Evolutionary conservation across 1,284 basidiomycete genomes (phyloP).

Genomic region (Trichosporon asahii): DNA sequence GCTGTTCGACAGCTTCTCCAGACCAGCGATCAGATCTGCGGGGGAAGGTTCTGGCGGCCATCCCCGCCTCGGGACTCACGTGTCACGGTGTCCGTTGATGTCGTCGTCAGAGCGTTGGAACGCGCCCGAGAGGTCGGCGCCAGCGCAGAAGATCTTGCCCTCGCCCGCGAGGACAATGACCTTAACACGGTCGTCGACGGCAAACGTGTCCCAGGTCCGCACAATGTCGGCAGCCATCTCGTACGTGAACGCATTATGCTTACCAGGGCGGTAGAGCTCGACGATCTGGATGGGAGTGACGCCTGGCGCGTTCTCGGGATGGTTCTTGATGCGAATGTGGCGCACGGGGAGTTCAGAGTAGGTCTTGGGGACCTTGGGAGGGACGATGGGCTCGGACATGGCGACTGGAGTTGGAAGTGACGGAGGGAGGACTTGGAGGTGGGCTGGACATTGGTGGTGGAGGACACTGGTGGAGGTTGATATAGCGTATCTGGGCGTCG

Average conservation of each 20-base stretch:
- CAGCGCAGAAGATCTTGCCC: constrained; percentile 26
- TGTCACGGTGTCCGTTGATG: constrained; percentile 22
- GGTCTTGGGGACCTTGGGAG: not conserved
- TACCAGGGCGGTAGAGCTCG: constrained; percentile 23
- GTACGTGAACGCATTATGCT: constrained; percentile 24
- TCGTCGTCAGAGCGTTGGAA: constrained; percentile 16
- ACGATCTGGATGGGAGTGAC: constrained; percentile 27
- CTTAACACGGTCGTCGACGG: constrained; percentile 25
- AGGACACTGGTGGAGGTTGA: not conserved
- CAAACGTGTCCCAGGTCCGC: constrained; percentile 15
- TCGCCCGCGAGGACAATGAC: constrained; percentile 20
- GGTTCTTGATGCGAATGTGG: constrained; percentile 19
- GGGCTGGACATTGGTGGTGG: not conserved
- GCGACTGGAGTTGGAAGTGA: not conserved
- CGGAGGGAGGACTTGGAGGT: not conserved
- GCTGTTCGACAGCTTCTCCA: not conserved
- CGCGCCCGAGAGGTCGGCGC: constrained; percentile 21
- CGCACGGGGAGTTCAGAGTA: constrained; percentile 14
- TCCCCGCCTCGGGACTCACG: constrained; percentile 4
- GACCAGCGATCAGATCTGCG: not conserved
- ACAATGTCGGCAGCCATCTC: constrained; percentile 22
- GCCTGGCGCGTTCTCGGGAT: constrained; percentile 19
- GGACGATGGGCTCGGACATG: not conserved
- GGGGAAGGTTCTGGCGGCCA: not conserved
- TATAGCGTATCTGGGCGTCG: not conserved